Evolutionary conservation across 345 rosid species (phyloP).

Genomic region (Bruguiera parviflora): DNA sequence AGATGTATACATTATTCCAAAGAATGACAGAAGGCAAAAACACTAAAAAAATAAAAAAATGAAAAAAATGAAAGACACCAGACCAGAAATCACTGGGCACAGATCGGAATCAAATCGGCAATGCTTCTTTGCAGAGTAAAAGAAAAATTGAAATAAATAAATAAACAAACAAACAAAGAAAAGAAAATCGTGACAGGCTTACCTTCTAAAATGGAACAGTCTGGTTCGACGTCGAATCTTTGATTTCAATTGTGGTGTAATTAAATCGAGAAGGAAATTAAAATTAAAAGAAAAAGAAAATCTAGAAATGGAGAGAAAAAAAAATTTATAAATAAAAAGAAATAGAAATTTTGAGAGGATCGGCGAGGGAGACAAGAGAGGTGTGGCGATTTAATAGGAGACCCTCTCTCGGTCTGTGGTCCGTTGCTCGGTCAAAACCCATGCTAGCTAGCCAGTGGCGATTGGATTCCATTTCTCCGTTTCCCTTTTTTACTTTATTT

Average conservation of each 20-base stretch:
- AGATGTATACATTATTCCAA: background rate
- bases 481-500: background rate
- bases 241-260: background rate
- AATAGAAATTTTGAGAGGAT: conserved; percentile 23
- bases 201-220: conserved; percentile 17
- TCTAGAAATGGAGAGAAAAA: background rate
- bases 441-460: background rate
- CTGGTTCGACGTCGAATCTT: background rate
- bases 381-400: conserved; percentile 29
- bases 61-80: background rate
- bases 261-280: background rate
- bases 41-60: background rate
- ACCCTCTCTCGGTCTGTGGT: background rate
- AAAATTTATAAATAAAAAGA: background rate
- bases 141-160: background rate
- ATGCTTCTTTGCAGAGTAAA: background rate
- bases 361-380: conserved; percentile 48
- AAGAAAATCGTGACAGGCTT: conserved; percentile 3
- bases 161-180: background rate
- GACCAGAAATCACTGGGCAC: conserved; percentile 2
- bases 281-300: background rate
- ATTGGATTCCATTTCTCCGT: background rate
- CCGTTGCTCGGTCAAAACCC: conserved; percentile 32
- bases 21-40: background rate
- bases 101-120: conserved; percentile 24